Base-by-base conservation (phyloP, 257 asterid species). In the Solanum chmielewskii region DNA sequence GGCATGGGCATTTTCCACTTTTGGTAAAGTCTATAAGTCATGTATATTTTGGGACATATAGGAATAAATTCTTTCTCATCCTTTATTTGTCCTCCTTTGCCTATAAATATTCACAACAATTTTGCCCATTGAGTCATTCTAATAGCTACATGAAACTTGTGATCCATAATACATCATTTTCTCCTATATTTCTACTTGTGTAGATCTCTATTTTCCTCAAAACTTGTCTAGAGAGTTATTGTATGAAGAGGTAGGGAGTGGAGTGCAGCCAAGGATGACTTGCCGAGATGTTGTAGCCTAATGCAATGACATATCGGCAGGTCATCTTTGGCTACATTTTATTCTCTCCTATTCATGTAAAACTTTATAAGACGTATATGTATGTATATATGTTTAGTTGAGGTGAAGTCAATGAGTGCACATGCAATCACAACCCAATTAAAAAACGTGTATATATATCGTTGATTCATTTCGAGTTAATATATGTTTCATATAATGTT, bases 241-340 rank as follows among this genome's bases (percentile, higher is more conserved):
- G 75, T 88, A 85, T 88, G 90, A 49, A 70, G 45, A 85, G 81
- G 70, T 44, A 25, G 52, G 45, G 60, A 85, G 86, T 66, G 62
- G 66, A 42, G 5, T 88, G 69, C 59, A 84, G 82, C 86, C 90
- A 88, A 86, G 90, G 83, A 88, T 88, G 88, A 88, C 87, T 88
- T 88, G 88, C 88, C 84, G 86, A 86, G 11, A 60, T 85, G 41
- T 85, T 74, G 18, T 11, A 39, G 42, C 41, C 4, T 14, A 29
- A 66, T 37, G 60, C 47, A 74, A 68, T 1, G 13, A 59, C 25
- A 12, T n/a, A 60, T 85, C 44, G 69, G 69, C 88, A 52, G 69
- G 49, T 77, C 37, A 42, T 85, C 76, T 42, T 83, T 77, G 88
- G 88, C 83, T 85, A 77, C 45, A 68, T 47, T 88, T 59, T 78